Evolutionary conservation across 257 asterid genomes (phyloP), one percentile per base, ranked within the genome.

Genomic region (Plantago major): DNA sequence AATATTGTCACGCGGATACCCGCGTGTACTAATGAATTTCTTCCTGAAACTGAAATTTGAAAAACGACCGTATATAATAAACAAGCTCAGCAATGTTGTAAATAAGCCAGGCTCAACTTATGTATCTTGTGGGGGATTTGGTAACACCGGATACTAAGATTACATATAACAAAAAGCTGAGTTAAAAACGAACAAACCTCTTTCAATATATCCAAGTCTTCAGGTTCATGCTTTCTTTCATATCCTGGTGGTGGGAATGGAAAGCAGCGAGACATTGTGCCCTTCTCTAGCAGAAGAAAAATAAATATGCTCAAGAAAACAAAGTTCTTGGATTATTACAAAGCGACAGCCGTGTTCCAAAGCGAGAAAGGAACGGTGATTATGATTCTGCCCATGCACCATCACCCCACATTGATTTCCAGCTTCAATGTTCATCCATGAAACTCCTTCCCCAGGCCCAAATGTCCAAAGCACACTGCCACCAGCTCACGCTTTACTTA

Each of bases 241-340:
- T 89, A 89, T 78, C 96, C 97, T 12, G 90, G 89, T 56, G 96
- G 97, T 65, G 96, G 95, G 84, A 87, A 90, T 13, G 95, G 95
- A 74, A 84, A 87, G 85, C 97, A 90, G 77, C 96, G 97, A 72
- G 97, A 90, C 97, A 90, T 90, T 78, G 89, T 84, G 81, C 81
- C 64, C 68, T 79, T 76, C 57, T 67, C 71, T 53, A 61, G 51
- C 38, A 67, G 26, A 63, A 51, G 65, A 33, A 46, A 74, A 74
- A 73, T 51, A 58, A 56, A 50, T 50, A 68, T 45, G 47, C n/a
- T 64, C 62, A 45, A 66, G 68, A 67, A 66, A 69, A 69, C 60
- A 49, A 67, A 66, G 67, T 67, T 65, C 84, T 77, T 63, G 68
- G 52, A 67, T 75, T 75, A 83, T 67, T 77, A 67, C 55, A 67